Evolutionary conservation across 2,329 filamentous ascomycete species (phyloP).

Genomic region (Knufia petricola): DNA sequence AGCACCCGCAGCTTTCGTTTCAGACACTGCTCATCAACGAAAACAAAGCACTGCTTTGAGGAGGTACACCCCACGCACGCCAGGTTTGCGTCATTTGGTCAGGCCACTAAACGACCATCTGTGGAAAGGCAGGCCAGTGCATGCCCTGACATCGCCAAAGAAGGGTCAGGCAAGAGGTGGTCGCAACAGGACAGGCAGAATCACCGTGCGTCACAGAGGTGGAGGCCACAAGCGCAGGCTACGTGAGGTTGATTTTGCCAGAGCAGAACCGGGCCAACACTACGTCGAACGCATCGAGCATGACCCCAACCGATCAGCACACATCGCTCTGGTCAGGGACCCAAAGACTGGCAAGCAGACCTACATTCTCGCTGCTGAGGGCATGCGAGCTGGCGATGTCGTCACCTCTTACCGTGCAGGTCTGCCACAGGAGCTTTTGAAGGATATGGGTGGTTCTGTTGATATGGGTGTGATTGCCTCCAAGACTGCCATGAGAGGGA

Average conservation of each 20-base stretch:
- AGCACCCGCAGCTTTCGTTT: constrained; percentile 10
- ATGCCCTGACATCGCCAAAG: constrained; percentile 79
- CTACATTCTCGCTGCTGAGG: constrained; percentile 93
- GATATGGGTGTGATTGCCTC: constrained; percentile 94
- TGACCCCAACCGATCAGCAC: constrained; percentile 84
- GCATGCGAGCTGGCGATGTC: constrained; percentile 80
- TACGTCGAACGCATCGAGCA: constrained; percentile 90
- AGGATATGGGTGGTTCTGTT: constrained; percentile 82
- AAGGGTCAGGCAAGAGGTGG: constrained; percentile 90
- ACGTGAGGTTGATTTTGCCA: constrained; percentile 79
- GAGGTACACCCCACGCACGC: constrained; percentile 88
- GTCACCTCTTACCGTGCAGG: constrained; percentile 87
- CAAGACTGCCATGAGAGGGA: constrained; percentile 86
- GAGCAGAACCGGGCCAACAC: constrained; percentile 70
- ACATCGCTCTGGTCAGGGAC: constrained; percentile 78
- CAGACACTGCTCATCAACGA: constrained; percentile 17
- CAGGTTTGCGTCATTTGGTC: constrained; percentile 82
- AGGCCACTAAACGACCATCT: constrained; percentile 92
- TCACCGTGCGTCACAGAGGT: constrained; percentile 85
- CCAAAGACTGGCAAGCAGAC: constrained; percentile 64
- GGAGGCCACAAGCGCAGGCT: constrained; percentile 89
- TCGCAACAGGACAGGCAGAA: constrained; percentile 72
- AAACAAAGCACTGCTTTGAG: constrained; percentile 49
- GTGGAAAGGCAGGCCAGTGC: constrained; percentile 81
- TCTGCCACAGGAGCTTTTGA: constrained; percentile 75